Evolutionary conservation across 2,329 filamentous ascomycete genomes (phyloP), one percentile per base, ranked within the genome.

Genomic region (Knufia fluminis): DNA sequence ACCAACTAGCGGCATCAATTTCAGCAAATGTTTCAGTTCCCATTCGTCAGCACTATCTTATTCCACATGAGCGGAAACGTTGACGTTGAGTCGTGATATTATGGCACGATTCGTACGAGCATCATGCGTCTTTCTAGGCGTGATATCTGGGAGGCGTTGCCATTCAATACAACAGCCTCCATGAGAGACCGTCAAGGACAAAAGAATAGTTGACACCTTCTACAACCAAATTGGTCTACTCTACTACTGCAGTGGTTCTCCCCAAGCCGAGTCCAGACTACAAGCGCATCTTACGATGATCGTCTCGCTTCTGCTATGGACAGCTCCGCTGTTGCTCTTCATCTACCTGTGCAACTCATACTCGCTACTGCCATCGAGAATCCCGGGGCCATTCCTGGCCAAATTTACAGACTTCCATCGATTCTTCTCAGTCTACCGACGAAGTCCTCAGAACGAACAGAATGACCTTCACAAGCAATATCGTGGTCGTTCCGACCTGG

Each of bases 311-410:
- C 28, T 47, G 7, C 33, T 47, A 16, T 47, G 35, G 32, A 47
- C 24, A 4, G 12, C 44, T 19, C 44, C 44, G 10, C 20, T 47
- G 12, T 17, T 47, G 20, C 14, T 38, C 7, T 38, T 39, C 17
- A 38, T 38, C 28, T 47, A 47, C 20, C 31, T 47, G 23, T 43
- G 14, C 24, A 49, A 49, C n/a, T 14, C 23, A 7, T 49, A 43
- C 46, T 4, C 45, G 4, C 23, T 32, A 1, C 6, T 35, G 6
- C 38, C 28, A n/a, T 23, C 36, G 4, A 19, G 12, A 7, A 49
- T 66, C 10, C 62, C 62, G 1, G 63, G 63, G 7, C 63, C 62
- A 0, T 51, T 62, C 7, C 45, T 53, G 2, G 59, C 60, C 2
- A 46, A 49, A 4, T 46, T 63, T 41, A 60, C 62, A 2, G 58